Evolutionary conservation across 192 early-diverging fungal genomes (phyloP), one percentile per base, ranked within the genome.

Genomic region (Linnemannia schmuckeri): DNA sequence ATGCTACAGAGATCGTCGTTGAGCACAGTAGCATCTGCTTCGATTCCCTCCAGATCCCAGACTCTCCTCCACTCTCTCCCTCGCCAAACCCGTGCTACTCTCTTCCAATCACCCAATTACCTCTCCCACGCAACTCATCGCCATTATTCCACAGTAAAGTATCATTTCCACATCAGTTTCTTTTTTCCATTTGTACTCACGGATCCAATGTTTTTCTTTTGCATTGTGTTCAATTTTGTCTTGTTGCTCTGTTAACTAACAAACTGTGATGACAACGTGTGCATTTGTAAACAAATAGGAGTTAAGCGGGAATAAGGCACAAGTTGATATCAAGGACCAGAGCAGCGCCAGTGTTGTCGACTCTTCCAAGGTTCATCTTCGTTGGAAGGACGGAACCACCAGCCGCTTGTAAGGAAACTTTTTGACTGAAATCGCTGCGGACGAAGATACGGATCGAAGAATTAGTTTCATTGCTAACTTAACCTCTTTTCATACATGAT

Each of bases 381-480:
- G 41, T 6, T 87, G 85, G 85, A 71, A 54, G 38, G 80, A 81
- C 46, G 85, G 85, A 30, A 78, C 70, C 40, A 87, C 80, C 13
- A 87, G 85, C 30, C 79, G 76, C 46, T 87, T 87, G 85, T 87
- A 81, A 70, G 76, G 38, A 44, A 13, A 10, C 42, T 41, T 24
- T 72, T 17, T 3, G 22, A 12, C 6, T 13, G 12, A n/a, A 30
- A 4, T 44, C 18, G 9, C 44, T 30, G n/a, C 27, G 40, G 40
- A 41, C 70, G 4, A n/a, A n/a, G 20, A 30, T 18, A 49, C n/a
- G 44, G 27, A 52, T 27, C 27, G 24, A 24, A 71, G 12, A 52
- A 18, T 15, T 52, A 38, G 18, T 71, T 33, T 42, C 70, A 41
- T 54, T 71, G 54, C 33, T 57, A 52, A 61, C n/a, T 63, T 74